Base-by-base conservation (phyloP, 1,284 basidiomycete species). In the Rhodofomes roseus region DNA sequence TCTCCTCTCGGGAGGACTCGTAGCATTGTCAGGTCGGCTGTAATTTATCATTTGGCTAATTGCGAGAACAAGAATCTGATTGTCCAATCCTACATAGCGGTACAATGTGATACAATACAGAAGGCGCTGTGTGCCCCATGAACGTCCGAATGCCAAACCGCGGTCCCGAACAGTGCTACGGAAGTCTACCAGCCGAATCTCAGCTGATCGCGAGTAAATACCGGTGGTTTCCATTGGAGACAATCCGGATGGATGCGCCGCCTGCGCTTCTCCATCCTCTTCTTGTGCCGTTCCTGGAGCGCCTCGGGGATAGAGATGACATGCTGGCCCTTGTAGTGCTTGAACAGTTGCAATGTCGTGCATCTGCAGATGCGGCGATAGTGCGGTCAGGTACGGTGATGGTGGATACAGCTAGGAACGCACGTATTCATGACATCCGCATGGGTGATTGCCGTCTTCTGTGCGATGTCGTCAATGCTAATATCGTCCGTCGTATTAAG, bases 401-500 rank as follows among this genome's bases (percentile, higher is more conserved):
- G 25, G 23, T 36, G 25, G 51, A 59, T 39, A 65, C 40, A 22
- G 60, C 50, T 54, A 51, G 64, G 51, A 53, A 86, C 93, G 75
- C 73, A 97, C 90, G 96, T 98, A 78, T 98, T 97, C 87, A 98
- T 94, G 60, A 99, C 89, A 75, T 99, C 97, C 39, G 90, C 88
- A 71, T 98, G 95, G 6, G 93, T 95, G 74, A 99, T 97, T n/a
- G 92, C 84, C 14, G 97, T 99, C 78, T 87, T 92, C 72, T 96
- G 92, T 5, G 97, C 95, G 65, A 99, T 97, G 68, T 99, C 97
- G 69, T 99, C 97, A 66, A 99, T 92, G 72, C 90, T 94, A 62
- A 98, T 82, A 63, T 95, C 92, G 60, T 90, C 86, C 25, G 75
- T 78, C 25, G 85, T 85, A 64, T 82, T 85, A 63, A 98, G 77